Base-by-base conservation (phyloP, 441 rosid genomes). In the Eutrema salsugineum region DNA sequence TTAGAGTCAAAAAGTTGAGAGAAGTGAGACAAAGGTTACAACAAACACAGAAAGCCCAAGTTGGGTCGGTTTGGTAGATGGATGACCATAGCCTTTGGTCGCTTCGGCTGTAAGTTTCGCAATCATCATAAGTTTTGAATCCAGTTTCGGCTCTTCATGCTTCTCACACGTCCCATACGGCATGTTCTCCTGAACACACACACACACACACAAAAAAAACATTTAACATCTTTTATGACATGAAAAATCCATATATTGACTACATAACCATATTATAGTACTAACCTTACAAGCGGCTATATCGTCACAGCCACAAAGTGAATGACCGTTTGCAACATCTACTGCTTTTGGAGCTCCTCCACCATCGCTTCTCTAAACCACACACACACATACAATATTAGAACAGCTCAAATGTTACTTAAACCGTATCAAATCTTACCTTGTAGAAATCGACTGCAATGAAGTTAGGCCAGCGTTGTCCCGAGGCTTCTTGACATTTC, bases 381-480 rank as follows among this genome's bases (percentile, higher is more conserved):
- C 40, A 63, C 30, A 63, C 30, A 68, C 19, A 61, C 7, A 17
- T 43, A 53, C 5, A n/a, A n/a, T n/a, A 19, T 30, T 20, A 39
- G 11, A 19, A 20, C 15, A n/a, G 22, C 28, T 42, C 5, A 64
- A 38, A 66, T 14, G 44, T 55, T 51, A 61, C 43, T 40, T 15
- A 30, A 33, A 38, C 11, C 12, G 15, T 67, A 48, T 6, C 16
- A 35, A 68, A 59, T 27, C 19, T 59, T 39, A 87, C 93, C 87
- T 81, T 80, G 81, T 88, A 85, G 72, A 83, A 88, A 68, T 88
- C 91, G 8, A 83, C 88, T 4, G 93, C 87, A 16, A 88, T 80
- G 89, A 83, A 86, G 79, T 86, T 86, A 50, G 93, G 84, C 93
- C 93, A 86, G 10, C 89, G 81, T 50, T 84, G 74, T 11, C 86